Conservation (phyloP, 257 asterid genomes). For the Gentiana dahurica region DNA sequence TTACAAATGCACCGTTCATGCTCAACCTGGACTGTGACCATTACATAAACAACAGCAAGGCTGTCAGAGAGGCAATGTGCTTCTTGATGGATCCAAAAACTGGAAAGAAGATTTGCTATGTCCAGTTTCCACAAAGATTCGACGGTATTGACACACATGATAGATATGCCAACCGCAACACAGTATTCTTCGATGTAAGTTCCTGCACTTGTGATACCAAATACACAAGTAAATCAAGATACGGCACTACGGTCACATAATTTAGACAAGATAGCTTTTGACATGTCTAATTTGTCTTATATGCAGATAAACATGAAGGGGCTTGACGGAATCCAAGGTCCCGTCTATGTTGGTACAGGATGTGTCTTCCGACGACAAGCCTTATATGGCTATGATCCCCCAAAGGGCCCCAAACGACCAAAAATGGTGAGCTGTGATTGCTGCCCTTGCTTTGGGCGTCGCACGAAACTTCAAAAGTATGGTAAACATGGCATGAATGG, state of each 20-base stretch:
- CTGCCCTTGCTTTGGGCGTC: constrained; percentile 83
- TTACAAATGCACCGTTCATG: constrained; percentile 98
- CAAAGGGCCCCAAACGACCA: constrained; percentile 69
- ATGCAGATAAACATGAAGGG: constrained; percentile 90
- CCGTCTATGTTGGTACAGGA: constrained; percentile 91
- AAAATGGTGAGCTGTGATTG: constrained; percentile 88
- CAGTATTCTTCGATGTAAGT: constrained; percentile 94
- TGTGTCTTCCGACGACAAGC: constrained; percentile 90
- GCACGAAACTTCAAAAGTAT: constrained; percentile 51
- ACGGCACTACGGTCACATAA: no score
- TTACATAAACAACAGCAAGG: constrained; percentile 91
- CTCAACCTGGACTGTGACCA: constrained; percentile 98
- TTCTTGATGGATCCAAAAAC: constrained; percentile 90
- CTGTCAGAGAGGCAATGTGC: constrained; percentile 95
- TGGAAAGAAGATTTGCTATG: constrained; percentile 88
- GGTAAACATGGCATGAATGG: constrained; percentile 36
- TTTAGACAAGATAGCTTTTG: neutral
- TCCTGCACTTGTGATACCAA: neutral
- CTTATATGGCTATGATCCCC: constrained; percentile 82
- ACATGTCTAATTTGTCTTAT: neutral
- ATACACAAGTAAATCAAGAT: no score
- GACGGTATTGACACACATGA: constrained; percentile 95
- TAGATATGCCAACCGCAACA: constrained; percentile 94
- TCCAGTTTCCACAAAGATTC: constrained; percentile 95
- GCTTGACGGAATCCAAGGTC: constrained; percentile 92